Evolutionary conservation across 2,329 filamentous ascomycete species (phyloP).

Genomic region (Aspergillaceae sp.): DNA sequence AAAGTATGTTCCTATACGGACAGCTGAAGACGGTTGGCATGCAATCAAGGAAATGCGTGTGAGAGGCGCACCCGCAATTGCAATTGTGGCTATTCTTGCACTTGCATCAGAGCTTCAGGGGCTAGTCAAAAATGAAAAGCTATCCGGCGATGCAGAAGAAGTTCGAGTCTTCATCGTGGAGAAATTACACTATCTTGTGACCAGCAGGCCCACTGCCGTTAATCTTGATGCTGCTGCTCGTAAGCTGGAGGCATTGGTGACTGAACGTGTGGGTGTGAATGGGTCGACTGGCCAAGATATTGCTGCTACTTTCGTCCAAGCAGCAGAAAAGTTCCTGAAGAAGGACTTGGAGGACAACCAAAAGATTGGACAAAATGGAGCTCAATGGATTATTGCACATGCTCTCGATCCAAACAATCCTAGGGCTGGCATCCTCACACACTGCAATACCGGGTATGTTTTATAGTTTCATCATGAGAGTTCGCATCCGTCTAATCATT

Average conservation of each 20-base stretch:
- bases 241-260: conserved; percentile 62
- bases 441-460: conserved; percentile 86
- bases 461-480: conserved; percentile 1
- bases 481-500: not conserved
- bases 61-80: conserved; percentile 82
- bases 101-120: conserved; percentile 73
- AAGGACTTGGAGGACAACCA: conserved; percentile 84
- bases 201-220: conserved; percentile 85
- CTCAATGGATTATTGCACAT: conserved; percentile 68
- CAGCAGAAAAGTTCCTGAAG: conserved; percentile 77
- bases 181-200: conserved; percentile 77
- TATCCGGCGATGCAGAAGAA: conserved; percentile 49
- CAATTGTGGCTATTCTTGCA: conserved; percentile 88
- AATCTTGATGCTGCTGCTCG: conserved; percentile 84
- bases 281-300: conserved; percentile 42
- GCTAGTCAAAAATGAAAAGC: conserved; percentile 26
- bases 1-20: conserved; percentile 47
- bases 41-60: conserved; percentile 59
- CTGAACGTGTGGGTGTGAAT: conserved; percentile 31
- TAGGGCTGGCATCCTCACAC: conserved; percentile 76
- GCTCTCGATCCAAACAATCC: conserved; percentile 41
- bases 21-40: conserved; percentile 54
- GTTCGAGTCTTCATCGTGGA: conserved; percentile 60
- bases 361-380: conserved; percentile 73
- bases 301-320: conserved; percentile 61